phyloP scores from a whole-genome alignment of 1,139 yeast genomes.

The Saccharomyces hybrid region DNA sequence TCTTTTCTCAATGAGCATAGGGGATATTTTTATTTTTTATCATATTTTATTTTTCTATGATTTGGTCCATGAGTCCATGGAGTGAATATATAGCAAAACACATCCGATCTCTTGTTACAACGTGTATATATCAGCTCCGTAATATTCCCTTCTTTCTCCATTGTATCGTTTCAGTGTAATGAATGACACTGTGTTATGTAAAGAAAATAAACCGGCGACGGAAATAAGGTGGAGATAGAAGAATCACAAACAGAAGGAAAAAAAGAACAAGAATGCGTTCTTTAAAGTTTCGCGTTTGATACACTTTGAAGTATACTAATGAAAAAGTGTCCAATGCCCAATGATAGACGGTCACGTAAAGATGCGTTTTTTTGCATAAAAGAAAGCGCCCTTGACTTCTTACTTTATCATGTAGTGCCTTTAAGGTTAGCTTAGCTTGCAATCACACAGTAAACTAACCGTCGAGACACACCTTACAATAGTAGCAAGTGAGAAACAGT shows the following conservation, averaged over 20 bases:
- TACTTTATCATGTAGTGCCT: neutral
- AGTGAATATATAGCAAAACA: neutral
- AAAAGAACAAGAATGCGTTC: neutral
- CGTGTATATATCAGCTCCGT: neutral
- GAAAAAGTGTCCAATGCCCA: neutral
- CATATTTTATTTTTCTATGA: neutral
- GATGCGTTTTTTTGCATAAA: neutral
- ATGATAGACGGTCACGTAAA: neutral
- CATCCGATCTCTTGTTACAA: neutral
- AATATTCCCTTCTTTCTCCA: neutral
- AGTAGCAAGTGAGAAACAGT: neutral
- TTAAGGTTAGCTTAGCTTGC: neutral
- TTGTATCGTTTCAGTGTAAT: neutral
- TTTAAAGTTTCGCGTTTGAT: neutral
- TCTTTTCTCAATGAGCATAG: neutral
- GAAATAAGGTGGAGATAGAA: neutral
- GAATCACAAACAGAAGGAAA: neutral
- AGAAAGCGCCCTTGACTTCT: neutral
- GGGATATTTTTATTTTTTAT: neutral
- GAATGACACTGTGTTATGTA: too few species aligned
- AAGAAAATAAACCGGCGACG: neutral
- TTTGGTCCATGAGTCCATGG: slow-evolving; percentile 7
- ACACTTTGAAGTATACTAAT: neutral
- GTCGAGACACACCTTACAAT: neutral
- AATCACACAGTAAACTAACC: neutral